Conservation (phyloP, 257 asterid species). For the Solanum arcanum region DNA sequence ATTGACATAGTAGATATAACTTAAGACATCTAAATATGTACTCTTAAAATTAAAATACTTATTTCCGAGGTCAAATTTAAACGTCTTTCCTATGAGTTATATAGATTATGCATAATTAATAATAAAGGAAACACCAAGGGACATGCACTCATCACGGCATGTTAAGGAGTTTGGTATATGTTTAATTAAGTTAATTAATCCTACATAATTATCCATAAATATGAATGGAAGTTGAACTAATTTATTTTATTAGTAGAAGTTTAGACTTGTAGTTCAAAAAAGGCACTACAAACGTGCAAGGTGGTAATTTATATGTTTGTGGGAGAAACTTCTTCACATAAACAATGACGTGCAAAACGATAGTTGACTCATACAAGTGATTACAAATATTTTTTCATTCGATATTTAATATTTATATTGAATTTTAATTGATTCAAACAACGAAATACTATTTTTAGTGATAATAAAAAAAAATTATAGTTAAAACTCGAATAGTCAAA, state of each 20-base stretch:
- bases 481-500: too few relatives aligned
- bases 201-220: background rate
- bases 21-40: background rate
- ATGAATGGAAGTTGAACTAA: background rate
- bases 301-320: background rate
- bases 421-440: rapidly evolving
- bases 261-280: background rate
- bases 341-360: background rate
- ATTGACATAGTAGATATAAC: background rate
- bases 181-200: background rate
- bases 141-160: background rate
- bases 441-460: rapidly evolving
- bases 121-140: background rate
- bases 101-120: background rate
- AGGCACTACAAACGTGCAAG: background rate
- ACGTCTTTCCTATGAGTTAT: too few relatives aligned
- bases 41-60: background rate
- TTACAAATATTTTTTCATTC: rapidly evolving
- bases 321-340: background rate
- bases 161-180: background rate
- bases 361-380: background rate
- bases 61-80: too few relatives aligned
- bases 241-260: background rate
- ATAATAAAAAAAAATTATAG: too few relatives aligned
- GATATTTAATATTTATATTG: too few relatives aligned